Percentiles rank a stretch among this genome's conserved stretches.
phyloP scores from a whole-genome alignment of 2,329 filamentous ascomycete species.

The Fusarium mangiferae region DNA sequence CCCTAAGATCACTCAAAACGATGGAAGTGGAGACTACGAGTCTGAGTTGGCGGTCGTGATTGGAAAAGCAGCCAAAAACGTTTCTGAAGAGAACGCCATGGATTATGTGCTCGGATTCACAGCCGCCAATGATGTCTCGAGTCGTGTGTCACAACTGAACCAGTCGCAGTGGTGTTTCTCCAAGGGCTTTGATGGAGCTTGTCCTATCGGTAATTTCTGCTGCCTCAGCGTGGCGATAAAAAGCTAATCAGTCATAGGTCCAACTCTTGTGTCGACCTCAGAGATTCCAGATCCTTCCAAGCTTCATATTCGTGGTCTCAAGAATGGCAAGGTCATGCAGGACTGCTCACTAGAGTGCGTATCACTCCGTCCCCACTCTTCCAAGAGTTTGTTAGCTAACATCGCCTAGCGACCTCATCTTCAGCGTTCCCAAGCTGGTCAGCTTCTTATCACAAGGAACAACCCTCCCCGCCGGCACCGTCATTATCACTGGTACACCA shows the following conservation, averaged over 20 bases:
- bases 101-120: background rate
- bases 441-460: conserved; percentile 57
- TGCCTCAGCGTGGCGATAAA: fast-evolving
- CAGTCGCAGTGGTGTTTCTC: conserved; percentile 18
- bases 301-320: background rate
- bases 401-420: conserved; percentile 61
- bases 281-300: conserved; percentile 1
- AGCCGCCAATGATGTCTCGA: conserved; percentile 3
- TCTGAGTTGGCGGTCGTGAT: conserved; percentile 2
- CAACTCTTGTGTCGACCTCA: background rate
- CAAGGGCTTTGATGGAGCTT: conserved; percentile 9
- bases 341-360: conserved; percentile 2
- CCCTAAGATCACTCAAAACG: conserved; percentile 3
- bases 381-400: background rate
- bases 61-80: conserved; percentile 5
- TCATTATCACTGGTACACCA: conserved; percentile 58
- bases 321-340: background rate
- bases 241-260: background rate
- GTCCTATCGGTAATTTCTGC: background rate
- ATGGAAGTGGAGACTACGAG: conserved; percentile 9
- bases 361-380: fast-evolving
- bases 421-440: conserved; percentile 58
- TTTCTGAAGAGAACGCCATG: background rate
- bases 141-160: background rate
- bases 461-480: conserved; percentile 53